A percentile compares a stretch with the other conserved stretches of the same genome.
Evolutionary conservation across 139 green algal genomes (phyloP).

Genomic region (Edaphochlamys debaryana): DNA sequence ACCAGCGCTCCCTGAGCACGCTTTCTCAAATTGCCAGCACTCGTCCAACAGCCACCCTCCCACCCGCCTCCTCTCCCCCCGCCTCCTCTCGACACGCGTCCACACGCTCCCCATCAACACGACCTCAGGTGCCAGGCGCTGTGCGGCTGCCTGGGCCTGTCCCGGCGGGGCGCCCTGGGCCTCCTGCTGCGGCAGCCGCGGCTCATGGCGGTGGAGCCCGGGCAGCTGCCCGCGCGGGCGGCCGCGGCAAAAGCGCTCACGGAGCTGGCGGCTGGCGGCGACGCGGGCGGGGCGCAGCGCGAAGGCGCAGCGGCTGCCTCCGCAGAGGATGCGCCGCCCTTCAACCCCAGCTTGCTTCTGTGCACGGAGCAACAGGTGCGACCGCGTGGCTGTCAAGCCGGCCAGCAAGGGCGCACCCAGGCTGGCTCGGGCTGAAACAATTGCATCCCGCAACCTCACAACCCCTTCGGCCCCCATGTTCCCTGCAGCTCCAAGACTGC

Average conservation of each 20-base stretch:
- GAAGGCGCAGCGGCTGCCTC: not conserved
- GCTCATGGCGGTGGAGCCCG: conserved; percentile 21
- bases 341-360: not conserved
- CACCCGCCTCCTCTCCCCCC: no score
- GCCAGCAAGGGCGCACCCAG: no score
- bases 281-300: no score
- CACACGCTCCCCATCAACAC: not conserved
- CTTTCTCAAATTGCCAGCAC: no score
- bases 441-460: not conserved
- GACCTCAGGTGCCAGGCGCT: not conserved
- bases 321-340: not conserved
- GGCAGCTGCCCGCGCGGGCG: not conserved
- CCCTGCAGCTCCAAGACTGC: not conserved
- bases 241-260: not conserved
- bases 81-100: no score
- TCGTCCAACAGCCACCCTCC: no score
- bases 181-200: not conserved
- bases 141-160: not conserved
- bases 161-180: not conserved
- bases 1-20: no score
- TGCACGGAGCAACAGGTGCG: not conserved
- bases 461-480: not conserved
- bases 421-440: not conserved
- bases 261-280: not conserved
- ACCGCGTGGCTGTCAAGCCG: no score